Percentiles rank a stretch among this genome's conserved stretches.
These are phyloP conservation scores for Chaetomiaceae sp. DNA, from an alignment of 2,329 filamentous ascomycete genomes.

Conservation along the genomic window DNA sequence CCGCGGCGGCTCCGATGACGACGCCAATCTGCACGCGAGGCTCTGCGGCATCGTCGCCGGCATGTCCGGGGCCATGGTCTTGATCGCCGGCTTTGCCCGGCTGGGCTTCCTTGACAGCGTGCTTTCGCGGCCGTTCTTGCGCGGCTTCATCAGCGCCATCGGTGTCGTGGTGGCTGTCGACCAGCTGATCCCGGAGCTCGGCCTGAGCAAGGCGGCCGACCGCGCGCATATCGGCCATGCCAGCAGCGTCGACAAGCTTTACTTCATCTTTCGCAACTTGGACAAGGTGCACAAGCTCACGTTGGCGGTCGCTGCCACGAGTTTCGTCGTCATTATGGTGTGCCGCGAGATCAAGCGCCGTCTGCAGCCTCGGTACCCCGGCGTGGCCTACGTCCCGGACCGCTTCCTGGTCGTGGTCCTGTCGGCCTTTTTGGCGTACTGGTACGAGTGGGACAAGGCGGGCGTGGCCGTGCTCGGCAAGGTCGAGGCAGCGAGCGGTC, in stretches of 20 bases:
- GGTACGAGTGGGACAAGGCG: constrained; percentile 69
- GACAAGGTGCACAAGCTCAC: constrained; percentile 69
- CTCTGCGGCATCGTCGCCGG: constrained; percentile 86
- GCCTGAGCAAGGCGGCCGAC: constrained; percentile 63
- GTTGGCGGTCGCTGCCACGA: constrained; percentile 67
- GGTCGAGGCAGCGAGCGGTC: constrained; percentile 69
- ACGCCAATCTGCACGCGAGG: constrained; percentile 65
- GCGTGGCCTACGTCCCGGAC: constrained; percentile 85
- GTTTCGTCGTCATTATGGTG: constrained; percentile 87
- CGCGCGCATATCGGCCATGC: constrained; percentile 67
- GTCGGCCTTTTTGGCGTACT: constrained; percentile 74
- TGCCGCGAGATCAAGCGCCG: constrained; percentile 78
- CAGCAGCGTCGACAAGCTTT: constrained; percentile 79
- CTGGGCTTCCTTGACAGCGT: constrained; percentile 94
- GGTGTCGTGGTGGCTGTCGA: constrained; percentile 95
- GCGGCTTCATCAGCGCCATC: constrained; percentile 96
- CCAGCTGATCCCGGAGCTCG: constrained; percentile 87
- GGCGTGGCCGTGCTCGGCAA: constrained; percentile 82
- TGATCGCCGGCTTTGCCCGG: constrained; percentile 79
- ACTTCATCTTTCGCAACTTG: constrained; percentile 69
- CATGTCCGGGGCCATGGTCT: constrained; percentile 80
- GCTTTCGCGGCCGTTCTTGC: constrained; percentile 82
- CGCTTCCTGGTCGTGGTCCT: constrained; percentile 84
- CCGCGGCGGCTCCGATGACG: constrained; percentile 61
- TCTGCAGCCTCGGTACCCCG: constrained; percentile 72